These are phyloP conservation scores for Penicillium coprophilum DNA, from an alignment of 495 filamentous ascomycete genomes.

Conservation along the genomic window DNA sequence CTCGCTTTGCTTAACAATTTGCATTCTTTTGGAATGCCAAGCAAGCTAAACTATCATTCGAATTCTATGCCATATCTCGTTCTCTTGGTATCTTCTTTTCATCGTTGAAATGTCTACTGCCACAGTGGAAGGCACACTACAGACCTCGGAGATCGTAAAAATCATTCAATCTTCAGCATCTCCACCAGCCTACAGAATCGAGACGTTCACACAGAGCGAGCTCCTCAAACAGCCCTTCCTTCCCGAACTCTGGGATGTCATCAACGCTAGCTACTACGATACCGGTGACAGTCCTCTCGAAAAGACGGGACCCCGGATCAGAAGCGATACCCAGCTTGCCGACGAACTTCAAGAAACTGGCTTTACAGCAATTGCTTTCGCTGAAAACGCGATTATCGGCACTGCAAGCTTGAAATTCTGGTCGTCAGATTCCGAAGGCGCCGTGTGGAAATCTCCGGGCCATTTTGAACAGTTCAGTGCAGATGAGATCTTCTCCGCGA, in stretches of 20 bases:
- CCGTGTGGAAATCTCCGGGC: not conserved
- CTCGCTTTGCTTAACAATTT: not conserved
- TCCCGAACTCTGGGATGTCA: not conserved
- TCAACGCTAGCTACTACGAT: not conserved
- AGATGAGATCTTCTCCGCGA: not conserved
- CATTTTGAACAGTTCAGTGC: not conserved
- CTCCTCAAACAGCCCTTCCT: conserved; percentile 1
- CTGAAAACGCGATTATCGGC: not conserved
- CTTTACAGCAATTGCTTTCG: not conserved
- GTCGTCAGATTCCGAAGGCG: not conserved
- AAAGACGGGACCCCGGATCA: not conserved
- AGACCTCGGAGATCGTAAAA: not conserved
- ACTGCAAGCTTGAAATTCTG: not conserved
- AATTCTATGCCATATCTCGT: not conserved
- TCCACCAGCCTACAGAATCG: not conserved
- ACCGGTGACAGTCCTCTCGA: too few species aligned
- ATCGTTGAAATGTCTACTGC: not conserved
- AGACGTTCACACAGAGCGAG: not conserved
- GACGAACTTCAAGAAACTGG: not conserved
- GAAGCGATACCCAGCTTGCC: not conserved
- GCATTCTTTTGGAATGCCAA: not conserved
- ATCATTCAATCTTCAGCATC: not conserved
- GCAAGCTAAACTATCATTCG: not conserved
- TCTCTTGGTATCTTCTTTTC: not conserved
- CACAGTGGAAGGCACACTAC: not conserved